Conservation (phyloP, 2,329 filamentous ascomycete genomes). For the Alternaria arbusti region DNA sequence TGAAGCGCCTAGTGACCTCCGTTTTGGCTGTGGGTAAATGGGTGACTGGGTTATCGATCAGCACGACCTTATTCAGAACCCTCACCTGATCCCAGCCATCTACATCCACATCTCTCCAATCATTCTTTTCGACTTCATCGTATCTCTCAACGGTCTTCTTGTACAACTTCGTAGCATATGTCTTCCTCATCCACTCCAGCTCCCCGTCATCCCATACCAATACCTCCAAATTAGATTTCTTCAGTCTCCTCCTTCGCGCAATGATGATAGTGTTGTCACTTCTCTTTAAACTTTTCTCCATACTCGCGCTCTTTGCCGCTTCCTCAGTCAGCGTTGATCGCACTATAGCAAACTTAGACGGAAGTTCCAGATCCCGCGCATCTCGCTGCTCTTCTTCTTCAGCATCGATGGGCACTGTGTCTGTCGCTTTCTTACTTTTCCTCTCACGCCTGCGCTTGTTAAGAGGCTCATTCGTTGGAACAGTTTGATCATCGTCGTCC, state of each 20-base stretch:
- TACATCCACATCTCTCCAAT: not conserved
- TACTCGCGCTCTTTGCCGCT: no score
- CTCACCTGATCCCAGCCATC: not conserved
- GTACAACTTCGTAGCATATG: not conserved
- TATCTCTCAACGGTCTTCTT: not conserved
- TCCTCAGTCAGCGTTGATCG: no score
- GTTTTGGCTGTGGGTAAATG: no score
- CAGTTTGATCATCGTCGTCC: no score
- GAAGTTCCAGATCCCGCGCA: no score
- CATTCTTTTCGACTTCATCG: not conserved
- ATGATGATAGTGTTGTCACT: not conserved
- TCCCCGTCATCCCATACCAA: not conserved
- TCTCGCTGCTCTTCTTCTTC: no score
- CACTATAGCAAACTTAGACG: no score
- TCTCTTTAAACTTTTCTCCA: not conserved
- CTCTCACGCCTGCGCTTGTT: no score
- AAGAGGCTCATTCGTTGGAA: no score
- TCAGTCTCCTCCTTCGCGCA: not conserved
- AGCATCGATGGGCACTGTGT: no score
- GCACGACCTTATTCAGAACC: not conserved
- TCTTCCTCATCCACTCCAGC: not conserved
- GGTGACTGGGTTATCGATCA: not conserved
- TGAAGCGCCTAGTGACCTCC: no score
- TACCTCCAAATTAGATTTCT: not conserved
- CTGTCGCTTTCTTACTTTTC: no score